These are phyloP conservation scores for Agaricales sp. DNA, from an alignment of 1,284 basidiomycete species.

Conservation along the genomic window DNA sequence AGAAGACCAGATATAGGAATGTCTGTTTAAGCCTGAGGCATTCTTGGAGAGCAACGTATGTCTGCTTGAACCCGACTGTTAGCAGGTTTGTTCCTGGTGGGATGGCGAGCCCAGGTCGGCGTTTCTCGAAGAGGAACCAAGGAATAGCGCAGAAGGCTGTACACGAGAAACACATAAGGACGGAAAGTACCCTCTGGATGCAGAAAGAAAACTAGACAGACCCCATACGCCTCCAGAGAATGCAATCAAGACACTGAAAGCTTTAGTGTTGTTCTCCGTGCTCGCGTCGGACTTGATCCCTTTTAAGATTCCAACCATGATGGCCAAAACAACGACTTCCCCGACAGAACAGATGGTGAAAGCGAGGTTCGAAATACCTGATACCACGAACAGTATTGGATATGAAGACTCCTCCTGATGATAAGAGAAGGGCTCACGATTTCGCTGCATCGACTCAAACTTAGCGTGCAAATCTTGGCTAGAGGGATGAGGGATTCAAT, in stretches of 20 bases:
- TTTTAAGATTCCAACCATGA: constrained; percentile 74
- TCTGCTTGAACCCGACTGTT: constrained; percentile 65
- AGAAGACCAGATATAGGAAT: constrained; percentile 65
- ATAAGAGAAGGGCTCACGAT: constrained; percentile 23
- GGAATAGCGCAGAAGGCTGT: constrained; percentile 63
- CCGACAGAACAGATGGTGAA: constrained; percentile 66
- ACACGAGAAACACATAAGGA: constrained; percentile 5
- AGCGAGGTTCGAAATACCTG: constrained; percentile 65
- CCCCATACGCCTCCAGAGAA: constrained; percentile 71
- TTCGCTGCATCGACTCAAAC: constrained; percentile 60
- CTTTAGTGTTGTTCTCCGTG: constrained; percentile 67
- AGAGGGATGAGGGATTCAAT: constrained; percentile 5
- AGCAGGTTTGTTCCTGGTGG: constrained; percentile 54
- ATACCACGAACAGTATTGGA: not conserved
- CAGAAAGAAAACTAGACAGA: constrained; percentile 23
- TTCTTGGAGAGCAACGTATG: constrained; percentile 55
- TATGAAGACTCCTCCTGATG: not conserved
- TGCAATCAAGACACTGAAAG: constrained; percentile 67
- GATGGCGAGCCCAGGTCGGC: constrained; percentile 53
- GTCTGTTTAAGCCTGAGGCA: constrained; percentile 68
- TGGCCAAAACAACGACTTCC: constrained; percentile 59
- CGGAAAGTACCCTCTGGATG: constrained; percentile 1
- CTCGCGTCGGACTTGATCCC: constrained; percentile 53
- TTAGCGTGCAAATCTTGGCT: constrained; percentile 49
- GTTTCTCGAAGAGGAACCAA: constrained; percentile 68